phyloP scores from a whole-genome alignment of 352 stramenopile species.

The Blastocystis sp. region DNA sequence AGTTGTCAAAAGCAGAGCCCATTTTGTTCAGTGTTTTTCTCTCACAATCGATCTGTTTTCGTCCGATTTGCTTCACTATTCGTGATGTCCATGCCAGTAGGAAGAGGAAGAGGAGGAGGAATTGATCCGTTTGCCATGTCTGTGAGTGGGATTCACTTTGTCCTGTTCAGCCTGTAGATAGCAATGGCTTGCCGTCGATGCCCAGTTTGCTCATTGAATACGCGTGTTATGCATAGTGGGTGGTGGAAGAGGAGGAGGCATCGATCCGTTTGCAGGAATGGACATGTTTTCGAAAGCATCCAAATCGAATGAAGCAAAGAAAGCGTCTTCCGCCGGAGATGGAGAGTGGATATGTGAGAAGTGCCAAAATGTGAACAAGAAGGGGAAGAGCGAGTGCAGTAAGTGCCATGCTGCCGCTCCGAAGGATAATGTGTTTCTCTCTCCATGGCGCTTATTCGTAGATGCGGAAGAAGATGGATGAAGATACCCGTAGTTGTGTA shows the following conservation, averaged over 20 bases:
- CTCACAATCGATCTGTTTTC: too few relatives aligned
- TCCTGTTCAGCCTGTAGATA: neutral
- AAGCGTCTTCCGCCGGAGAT: neutral
- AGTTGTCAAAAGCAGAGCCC: too few relatives aligned
- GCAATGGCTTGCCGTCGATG: neutral
- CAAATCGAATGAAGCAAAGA: neutral
- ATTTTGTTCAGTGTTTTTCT: too few relatives aligned
- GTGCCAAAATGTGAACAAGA: conserved; percentile 30
- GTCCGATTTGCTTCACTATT: too few relatives aligned
- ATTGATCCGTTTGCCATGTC: conserved; percentile 30
- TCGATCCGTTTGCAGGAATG: conserved; percentile 26
- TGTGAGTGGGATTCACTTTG: neutral
- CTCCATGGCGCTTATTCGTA: neutral
- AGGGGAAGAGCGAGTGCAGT: neutral
- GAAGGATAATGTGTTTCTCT: neutral
- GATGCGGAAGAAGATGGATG: neutral
- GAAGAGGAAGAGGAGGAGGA: conserved; percentile 38
- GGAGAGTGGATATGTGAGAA: conserved; percentile 1
- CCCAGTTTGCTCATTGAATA: neutral
- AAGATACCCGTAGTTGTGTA: neutral
- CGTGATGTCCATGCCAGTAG: neutral
- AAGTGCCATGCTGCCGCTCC: neutral
- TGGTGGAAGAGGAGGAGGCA: conserved; percentile 28
- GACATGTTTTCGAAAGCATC: neutral
- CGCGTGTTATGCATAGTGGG: neutral